Evolutionary conservation across 164 flowering plant species (phyloP).

Genomic region (Platanus orientalis): DNA sequence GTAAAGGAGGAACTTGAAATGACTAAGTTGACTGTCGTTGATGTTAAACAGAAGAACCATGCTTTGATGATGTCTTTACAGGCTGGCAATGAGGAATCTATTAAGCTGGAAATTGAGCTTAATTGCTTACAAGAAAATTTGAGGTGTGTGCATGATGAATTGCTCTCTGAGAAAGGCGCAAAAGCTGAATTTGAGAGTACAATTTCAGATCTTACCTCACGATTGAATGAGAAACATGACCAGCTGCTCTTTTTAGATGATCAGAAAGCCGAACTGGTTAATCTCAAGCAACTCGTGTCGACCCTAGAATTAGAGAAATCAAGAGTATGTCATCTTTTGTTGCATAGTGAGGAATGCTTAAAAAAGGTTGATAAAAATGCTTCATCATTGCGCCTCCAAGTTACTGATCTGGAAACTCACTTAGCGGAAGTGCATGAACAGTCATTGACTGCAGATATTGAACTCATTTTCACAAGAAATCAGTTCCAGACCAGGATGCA

Average conservation of each 20-base stretch:
- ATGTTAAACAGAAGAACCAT: constrained; percentile 33
- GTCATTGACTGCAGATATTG: constrained; percentile 53
- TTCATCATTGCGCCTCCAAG: constrained; percentile 21
- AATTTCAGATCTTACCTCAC: no score
- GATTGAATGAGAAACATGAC: no score
- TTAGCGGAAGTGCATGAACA: constrained; percentile 38
- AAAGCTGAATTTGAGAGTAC: no score
- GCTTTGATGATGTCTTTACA: constrained; percentile 32
- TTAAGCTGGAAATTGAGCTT: constrained; percentile 43
- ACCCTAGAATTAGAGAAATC: constrained; percentile 53
- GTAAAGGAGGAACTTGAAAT: constrained; percentile 34
- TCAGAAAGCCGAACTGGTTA: constrained; percentile 42
- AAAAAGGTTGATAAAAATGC: constrained; percentile 30
- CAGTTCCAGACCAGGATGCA: constrained; percentile 36
- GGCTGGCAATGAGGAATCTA: constrained; percentile 43
- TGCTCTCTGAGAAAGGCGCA: constrained; percentile 49
- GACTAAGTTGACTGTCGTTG: constrained; percentile 23
- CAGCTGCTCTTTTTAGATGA: no score
- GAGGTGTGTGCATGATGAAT: constrained; percentile 34
- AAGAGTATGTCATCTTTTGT: constrained; percentile 24
- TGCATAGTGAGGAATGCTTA: constrained; percentile 25
- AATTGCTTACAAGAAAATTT: constrained; percentile 34
- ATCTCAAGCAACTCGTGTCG: constrained; percentile 37
- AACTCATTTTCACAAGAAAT: constrained; percentile 29
- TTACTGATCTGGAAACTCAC: constrained; percentile 38